These are phyloP conservation scores for Mortierella sp. DNA, from an alignment of 371 early-diverging fungal genomes.

Conservation along the genomic window DNA sequence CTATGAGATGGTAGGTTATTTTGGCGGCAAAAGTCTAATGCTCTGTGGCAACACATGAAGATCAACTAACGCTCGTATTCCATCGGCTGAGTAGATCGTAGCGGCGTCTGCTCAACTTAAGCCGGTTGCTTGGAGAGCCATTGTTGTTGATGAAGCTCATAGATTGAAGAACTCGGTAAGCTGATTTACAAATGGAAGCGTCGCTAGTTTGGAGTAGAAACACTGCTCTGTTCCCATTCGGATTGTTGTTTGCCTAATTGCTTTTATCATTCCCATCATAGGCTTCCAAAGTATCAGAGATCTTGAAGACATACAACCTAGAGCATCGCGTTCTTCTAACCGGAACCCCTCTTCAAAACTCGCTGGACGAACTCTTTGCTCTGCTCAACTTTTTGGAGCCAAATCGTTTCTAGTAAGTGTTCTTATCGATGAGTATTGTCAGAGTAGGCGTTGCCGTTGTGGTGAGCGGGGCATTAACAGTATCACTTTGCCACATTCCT, in stretches of 20 bases:
- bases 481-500: no score
- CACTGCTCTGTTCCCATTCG: no score
- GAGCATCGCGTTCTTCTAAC: slow-evolving; percentile 85
- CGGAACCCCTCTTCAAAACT: slow-evolving; percentile 96
- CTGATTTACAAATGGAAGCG: no score
- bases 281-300: slow-evolving; percentile 74
- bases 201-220: no score
- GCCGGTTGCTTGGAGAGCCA: slow-evolving; percentile 86
- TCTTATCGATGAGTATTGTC: no score
- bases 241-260: background rate
- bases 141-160: slow-evolving; percentile 97
- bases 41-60: no score
- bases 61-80: slow-evolving; percentile 20
- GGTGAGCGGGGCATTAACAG: no score
- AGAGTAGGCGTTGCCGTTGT: no score
- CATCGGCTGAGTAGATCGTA: slow-evolving; percentile 50
- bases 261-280: slow-evolving; percentile 14
- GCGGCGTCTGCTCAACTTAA: slow-evolving; percentile 76
- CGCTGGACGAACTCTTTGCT: slow-evolving; percentile 91
- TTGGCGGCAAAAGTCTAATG: no score
- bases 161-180: slow-evolving; percentile 87
- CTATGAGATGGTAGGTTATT: slow-evolving; percentile 79
- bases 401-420: slow-evolving; percentile 70
- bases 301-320: slow-evolving; percentile 72
- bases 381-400: slow-evolving; percentile 94